phyloP scores from a whole-genome alignment of 2,329 filamentous ascomycete species.

The Sclerotinia borealis region DNA sequence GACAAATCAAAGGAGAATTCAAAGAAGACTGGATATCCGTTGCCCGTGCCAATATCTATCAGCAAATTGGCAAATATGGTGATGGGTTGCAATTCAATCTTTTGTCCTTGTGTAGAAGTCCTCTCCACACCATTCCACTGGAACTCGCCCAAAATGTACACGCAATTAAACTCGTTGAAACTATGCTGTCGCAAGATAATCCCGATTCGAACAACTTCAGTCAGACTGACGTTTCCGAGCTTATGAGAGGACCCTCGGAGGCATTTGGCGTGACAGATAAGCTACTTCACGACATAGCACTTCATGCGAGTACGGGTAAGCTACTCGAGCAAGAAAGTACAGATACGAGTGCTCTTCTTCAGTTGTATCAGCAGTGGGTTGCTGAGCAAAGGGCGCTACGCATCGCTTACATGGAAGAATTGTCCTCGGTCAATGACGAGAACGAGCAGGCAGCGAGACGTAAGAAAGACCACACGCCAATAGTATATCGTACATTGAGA shows the following conservation, averaged over 20 bases:
- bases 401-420: constrained; percentile 44
- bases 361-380: constrained; percentile 37
- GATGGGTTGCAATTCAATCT: constrained; percentile 70
- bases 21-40: constrained; percentile 59
- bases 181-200: constrained; percentile 35
- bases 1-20: constrained; percentile 18
- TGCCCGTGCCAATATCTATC: constrained; percentile 57
- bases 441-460: constrained; percentile 48
- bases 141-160: constrained; percentile 40
- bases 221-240: neutral
- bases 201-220: constrained; percentile 40
- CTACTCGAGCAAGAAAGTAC: constrained; percentile 15
- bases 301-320: constrained; percentile 1
- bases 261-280: constrained; percentile 20
- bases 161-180: constrained; percentile 36
- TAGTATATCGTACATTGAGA: constrained; percentile 63
- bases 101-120: constrained; percentile 65
- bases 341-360: constrained; percentile 29
- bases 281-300: constrained; percentile 14
- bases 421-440: constrained; percentile 41
- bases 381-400: constrained; percentile 39
- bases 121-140: constrained; percentile 37
- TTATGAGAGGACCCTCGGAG: constrained; percentile 13
- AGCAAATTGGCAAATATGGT: constrained; percentile 61
- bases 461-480: constrained; percentile 62